Evolutionary conservation across 2,329 filamentous ascomycete species (phyloP).

Genomic region (Microsporum canis): DNA sequence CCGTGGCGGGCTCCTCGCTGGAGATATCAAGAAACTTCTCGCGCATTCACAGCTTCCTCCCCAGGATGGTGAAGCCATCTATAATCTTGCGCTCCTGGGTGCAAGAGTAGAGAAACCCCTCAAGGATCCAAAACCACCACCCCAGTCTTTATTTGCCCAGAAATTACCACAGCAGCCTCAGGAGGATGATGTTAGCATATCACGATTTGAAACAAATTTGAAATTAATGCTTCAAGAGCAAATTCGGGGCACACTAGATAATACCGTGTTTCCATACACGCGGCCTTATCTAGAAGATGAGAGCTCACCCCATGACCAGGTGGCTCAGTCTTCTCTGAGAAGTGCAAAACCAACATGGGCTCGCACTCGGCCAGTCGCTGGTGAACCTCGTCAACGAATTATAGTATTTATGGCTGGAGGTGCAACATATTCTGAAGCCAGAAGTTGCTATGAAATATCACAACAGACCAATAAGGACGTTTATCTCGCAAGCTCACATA

Average conservation of each 20-base stretch:
- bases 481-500: conserved; percentile 82
- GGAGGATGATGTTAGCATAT: conserved; percentile 63
- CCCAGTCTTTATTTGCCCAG: conserved; percentile 58
- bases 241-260: conserved; percentile 56
- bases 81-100: conserved; percentile 69
- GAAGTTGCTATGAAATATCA: conserved; percentile 79
- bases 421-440: conserved; percentile 82
- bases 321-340: conserved; percentile 62
- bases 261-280: conserved; percentile 57
- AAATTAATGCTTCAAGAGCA: conserved; percentile 73
- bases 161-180: conserved; percentile 47
- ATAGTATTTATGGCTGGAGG: conserved; percentile 94
- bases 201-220: conserved; percentile 70
- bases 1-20: conserved; percentile 68
- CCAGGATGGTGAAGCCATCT: conserved; percentile 59
- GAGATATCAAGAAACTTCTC: conserved; percentile 75
- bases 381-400: conserved; percentile 77
- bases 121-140: conserved; percentile 61
- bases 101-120: conserved; percentile 59
- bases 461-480: conserved; percentile 63
- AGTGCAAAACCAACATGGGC: conserved; percentile 95
- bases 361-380: conserved; percentile 59
- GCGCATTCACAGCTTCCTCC: conserved; percentile 69
- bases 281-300: conserved; percentile 51
- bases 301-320: conserved; percentile 38